A percentile compares a stretch with the other conserved stretches of the same genome.
Evolutionary conservation across 495 filamentous ascomycete genomes (phyloP).

Genomic region (Tuber microsphaerosporum): DNA sequence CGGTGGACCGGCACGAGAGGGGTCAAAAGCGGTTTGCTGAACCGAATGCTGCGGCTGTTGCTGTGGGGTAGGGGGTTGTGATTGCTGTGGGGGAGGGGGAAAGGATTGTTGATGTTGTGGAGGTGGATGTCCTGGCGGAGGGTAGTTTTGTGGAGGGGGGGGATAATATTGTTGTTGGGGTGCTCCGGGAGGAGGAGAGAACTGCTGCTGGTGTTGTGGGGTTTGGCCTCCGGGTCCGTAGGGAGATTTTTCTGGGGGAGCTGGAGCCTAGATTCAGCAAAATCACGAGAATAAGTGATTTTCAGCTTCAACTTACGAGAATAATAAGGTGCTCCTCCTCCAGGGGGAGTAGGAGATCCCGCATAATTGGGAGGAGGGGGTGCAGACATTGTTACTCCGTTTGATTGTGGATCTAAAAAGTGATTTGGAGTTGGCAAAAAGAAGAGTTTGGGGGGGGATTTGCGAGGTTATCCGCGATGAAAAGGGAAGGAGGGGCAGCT

Average conservation of each 20-base stretch:
- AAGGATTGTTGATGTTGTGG: constrained; percentile 45
- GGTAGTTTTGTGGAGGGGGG: constrained; percentile 43
- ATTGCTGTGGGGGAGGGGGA: constrained; percentile 45
- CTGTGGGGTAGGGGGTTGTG: constrained; percentile 40
- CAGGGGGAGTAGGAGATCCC: constrained; percentile 25
- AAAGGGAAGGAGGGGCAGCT: neutral
- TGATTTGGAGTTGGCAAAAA: neutral
- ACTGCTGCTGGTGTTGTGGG: constrained; percentile 15
- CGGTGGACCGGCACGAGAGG: constrained; percentile 21
- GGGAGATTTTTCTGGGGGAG: neutral
- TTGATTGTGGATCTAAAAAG: constrained; percentile 4
- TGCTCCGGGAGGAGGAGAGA: constrained; percentile 32
- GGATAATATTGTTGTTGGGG: constrained; percentile 44
- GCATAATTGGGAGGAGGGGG: constrained; percentile 33
- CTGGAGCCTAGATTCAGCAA: neutral
- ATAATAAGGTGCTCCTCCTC: constrained; percentile 40
- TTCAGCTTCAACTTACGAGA: neutral
- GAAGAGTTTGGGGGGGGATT: neutral
- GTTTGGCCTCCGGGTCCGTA: neutral
- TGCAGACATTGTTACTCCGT: constrained; percentile 21
- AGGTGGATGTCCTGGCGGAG: constrained; percentile 41
- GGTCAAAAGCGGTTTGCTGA: constrained; percentile 35
- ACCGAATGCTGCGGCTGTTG: constrained; percentile 17
- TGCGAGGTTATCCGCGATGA: neutral
- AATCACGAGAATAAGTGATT: neutral